phyloP scores from a whole-genome alignment of 257 asterid genomes.

The Thymus mandschuricus region DNA sequence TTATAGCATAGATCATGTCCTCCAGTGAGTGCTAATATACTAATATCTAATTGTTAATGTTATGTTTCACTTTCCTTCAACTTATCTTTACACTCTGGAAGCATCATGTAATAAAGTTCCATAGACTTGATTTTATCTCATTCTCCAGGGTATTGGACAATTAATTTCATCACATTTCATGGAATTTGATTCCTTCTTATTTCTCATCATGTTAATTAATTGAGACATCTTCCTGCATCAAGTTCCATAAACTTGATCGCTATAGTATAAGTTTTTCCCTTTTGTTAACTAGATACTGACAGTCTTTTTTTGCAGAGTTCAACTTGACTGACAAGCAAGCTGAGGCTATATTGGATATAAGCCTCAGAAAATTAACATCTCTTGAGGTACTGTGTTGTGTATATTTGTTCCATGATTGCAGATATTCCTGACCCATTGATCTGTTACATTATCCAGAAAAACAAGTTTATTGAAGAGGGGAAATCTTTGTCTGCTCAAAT shows the following conservation, averaged over 20 bases:
- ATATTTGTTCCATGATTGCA: constrained; percentile 7
- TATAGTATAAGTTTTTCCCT: neutral
- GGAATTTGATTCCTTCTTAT: constrained; percentile 11
- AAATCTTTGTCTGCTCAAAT: constrained; percentile 73
- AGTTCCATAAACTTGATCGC: neutral
- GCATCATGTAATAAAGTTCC: neutral
- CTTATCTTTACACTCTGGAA: neutral
- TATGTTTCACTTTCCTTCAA: neutral
- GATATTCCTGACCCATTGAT: constrained; percentile 28
- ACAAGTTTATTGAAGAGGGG: constrained; percentile 85
- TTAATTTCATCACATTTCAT: neutral
- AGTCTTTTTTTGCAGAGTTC: constrained; percentile 60
- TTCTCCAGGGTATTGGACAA: neutral
- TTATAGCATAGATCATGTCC: too few relatives aligned
- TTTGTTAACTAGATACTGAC: neutral
- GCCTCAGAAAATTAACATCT: constrained; percentile 86
- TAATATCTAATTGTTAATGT: neutral
- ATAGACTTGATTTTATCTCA: neutral
- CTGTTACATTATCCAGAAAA: constrained; percentile 58
- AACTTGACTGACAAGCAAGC: constrained; percentile 90
- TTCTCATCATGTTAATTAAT: neutral
- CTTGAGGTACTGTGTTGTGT: constrained; percentile 68
- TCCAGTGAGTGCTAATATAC: neutral
- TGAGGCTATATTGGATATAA: constrained; percentile 93
- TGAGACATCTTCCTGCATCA: neutral